A percentile compares a stretch with the other conserved stretches of the same genome.
These are phyloP conservation scores for Triticum monococcum DNA, from an alignment of 176 grass and related monocot genomes.

Conservation along the genomic window DNA sequence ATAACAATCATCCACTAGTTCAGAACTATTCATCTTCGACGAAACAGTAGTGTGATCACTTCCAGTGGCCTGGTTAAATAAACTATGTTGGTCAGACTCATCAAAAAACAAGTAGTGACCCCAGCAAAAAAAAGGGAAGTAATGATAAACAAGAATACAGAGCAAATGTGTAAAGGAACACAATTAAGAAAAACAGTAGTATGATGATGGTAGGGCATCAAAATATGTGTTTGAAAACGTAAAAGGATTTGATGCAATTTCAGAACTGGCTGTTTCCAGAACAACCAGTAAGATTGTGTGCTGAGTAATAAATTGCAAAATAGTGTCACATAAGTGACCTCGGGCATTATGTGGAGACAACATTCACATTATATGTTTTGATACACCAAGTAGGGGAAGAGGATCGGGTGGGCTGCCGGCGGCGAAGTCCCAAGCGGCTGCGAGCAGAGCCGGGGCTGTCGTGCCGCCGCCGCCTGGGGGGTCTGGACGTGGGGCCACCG, in stretches of 20 bases:
- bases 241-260: background rate
- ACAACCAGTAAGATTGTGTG: background rate
- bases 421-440: too few relatives aligned
- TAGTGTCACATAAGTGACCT: background rate
- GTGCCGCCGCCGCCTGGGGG: too few relatives aligned
- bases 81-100: slow-evolving; percentile 6
- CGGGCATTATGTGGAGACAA: background rate
- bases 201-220: background rate
- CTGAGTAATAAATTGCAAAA: background rate
- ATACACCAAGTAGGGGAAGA: background rate
- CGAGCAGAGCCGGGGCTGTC: too few relatives aligned
- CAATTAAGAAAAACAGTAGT: background rate
- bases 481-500: too few relatives aligned
- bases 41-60: slow-evolving; percentile 8
- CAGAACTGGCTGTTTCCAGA: slow-evolving; percentile 1
- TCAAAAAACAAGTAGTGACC: background rate
- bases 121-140: background rate
- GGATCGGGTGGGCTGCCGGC: too few relatives aligned
- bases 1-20: slow-evolving; percentile 36
- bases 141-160: background rate
- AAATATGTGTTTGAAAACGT: background rate
- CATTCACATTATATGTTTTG: background rate
- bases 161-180: background rate
- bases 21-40: slow-evolving; percentile 18
- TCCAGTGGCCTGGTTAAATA: slow-evolving; percentile 35